Evolutionary conservation across 768 basidiomycete genomes (phyloP).

Genomic region (Pulveroboletus ravenelii): DNA sequence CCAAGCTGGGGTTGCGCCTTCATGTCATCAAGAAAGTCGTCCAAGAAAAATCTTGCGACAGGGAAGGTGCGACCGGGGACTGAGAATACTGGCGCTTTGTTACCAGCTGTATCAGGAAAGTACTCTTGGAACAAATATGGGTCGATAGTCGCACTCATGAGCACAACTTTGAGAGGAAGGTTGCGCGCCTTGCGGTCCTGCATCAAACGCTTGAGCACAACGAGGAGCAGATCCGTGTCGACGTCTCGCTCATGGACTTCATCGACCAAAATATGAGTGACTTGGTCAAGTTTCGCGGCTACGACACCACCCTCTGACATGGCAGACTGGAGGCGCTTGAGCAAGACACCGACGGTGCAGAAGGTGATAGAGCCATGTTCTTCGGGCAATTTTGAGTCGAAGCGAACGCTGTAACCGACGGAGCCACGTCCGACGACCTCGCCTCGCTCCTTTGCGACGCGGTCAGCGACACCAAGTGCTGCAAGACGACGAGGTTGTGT

Average conservation of each 20-base stretch:
- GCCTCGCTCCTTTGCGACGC: constrained; percentile 85
- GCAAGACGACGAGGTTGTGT: constrained; percentile 92
- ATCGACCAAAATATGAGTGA: constrained; percentile 90
- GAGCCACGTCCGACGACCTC: constrained; percentile 59
- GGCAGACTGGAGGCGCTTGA: constrained; percentile 78
- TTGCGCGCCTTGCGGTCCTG: constrained; percentile 65
- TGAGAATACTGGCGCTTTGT: constrained; percentile 66
- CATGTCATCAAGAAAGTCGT: constrained; percentile 64
- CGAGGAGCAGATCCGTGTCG: constrained; percentile 85
- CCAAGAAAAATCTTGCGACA: constrained; percentile 75
- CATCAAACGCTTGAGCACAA: constrained; percentile 81
- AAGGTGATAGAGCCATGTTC: constrained; percentile 84
- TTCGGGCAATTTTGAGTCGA: constrained; percentile 76
- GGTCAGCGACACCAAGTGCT: constrained; percentile 86
- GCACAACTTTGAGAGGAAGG: constrained; percentile 75
- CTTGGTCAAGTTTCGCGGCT: constrained; percentile 54
- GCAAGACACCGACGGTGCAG: constrained; percentile 88
- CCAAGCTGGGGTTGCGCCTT: constrained; percentile 32
- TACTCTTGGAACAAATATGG: constrained; percentile 85
- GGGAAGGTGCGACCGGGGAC: constrained; percentile 92
- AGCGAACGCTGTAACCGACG: constrained; percentile 90
- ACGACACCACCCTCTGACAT: constrained; percentile 41
- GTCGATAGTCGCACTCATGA: constrained; percentile 97
- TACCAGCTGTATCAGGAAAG: constrained; percentile 61
- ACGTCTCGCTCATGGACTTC: constrained; percentile 96